Conservation (phyloP, 495 filamentous ascomycete species). For the Penicillium steckii region DNA sequence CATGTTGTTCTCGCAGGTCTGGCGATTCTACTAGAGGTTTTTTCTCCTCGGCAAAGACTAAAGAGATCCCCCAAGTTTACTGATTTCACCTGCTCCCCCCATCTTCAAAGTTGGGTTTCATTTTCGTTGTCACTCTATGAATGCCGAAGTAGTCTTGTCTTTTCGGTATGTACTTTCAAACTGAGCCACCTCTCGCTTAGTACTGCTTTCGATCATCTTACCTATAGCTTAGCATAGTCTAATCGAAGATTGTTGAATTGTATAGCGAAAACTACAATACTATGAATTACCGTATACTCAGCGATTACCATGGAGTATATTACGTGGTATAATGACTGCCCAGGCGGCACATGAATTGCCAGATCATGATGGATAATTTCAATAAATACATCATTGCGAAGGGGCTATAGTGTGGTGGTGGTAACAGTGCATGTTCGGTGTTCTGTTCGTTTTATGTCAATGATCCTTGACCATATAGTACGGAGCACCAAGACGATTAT, state of each 20-base stretch:
- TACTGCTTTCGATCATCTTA: slow-evolving; percentile 21
- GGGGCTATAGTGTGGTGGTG: no score
- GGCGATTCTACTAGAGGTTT: slow-evolving; percentile 12
- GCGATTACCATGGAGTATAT: no score
- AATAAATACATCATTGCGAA: no score
- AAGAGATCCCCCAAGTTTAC: slow-evolving; percentile 1
- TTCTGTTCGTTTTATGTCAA: background rate
- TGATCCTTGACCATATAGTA: slow-evolving; percentile 30
- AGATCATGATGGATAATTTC: no score
- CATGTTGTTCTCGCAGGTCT: slow-evolving; percentile 15
- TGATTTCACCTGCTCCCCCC: background rate
- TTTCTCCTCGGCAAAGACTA: slow-evolving; percentile 8
- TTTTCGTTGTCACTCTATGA: slow-evolving; percentile 18
- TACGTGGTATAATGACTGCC: no score
- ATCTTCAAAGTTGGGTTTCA: slow-evolving; percentile 4
- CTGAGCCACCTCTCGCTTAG: slow-evolving; percentile 18
- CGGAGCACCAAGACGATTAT: slow-evolving; percentile 32
- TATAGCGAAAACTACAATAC: slow-evolving; percentile 7
- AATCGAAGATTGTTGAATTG: slow-evolving; percentile 14
- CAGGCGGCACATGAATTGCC: no score
- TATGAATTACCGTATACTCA: no score
- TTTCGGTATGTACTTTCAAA: slow-evolving; percentile 10
- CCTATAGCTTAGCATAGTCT: slow-evolving; percentile 24
- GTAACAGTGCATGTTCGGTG: no score
- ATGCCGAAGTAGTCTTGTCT: slow-evolving; percentile 11